phyloP scores from a whole-genome alignment of 2,329 filamentous ascomycete species.

The Bipolaris oryzae region DNA sequence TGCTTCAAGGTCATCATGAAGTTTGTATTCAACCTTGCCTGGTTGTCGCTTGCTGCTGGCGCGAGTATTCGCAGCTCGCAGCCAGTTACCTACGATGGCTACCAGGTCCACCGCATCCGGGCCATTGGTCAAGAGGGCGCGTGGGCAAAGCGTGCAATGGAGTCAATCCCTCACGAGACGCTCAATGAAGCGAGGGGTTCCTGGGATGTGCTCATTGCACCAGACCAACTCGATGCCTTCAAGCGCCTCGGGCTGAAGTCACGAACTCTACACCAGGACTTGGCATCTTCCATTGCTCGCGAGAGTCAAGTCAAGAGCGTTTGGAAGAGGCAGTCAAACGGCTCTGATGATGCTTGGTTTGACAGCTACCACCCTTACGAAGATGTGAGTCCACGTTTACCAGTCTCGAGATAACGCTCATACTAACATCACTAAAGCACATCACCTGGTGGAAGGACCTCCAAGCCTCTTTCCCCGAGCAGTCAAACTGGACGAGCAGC shows the following conservation, averaged over 20 bases:
- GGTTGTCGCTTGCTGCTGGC: constrained; percentile 24
- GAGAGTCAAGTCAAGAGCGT: constrained; percentile 53
- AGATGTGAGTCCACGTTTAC: constrained; percentile 18
- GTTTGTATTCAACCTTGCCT: constrained; percentile 19
- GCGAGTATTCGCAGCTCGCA: constrained; percentile 32
- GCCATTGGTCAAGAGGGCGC: constrained; percentile 39
- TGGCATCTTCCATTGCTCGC: constrained; percentile 52
- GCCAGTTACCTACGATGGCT: constrained; percentile 47
- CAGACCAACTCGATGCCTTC: constrained; percentile 48
- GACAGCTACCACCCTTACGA: constrained; percentile 43
- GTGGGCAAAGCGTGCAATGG: constrained; percentile 44
- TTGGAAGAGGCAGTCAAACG: constrained; percentile 32
- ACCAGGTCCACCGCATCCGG: constrained; percentile 50
- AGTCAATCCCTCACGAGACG: constrained; percentile 43
- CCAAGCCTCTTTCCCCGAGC: constrained; percentile 31
- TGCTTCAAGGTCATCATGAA: constrained; percentile 19
- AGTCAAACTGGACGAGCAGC: constrained; percentile 39
- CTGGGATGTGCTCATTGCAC: constrained; percentile 54
- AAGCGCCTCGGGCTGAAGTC: constrained; percentile 45
- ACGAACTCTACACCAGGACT: constrained; percentile 52
- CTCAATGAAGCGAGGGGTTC: constrained; percentile 46
- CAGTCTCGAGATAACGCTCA: background rate
- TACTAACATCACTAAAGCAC: constrained; percentile 10
- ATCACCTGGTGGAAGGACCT: constrained; percentile 29
- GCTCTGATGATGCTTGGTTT: constrained; percentile 33